phyloP scores from a whole-genome alignment of 2,329 filamentous ascomycete genomes.

The Aspergillus floridensis region DNA sequence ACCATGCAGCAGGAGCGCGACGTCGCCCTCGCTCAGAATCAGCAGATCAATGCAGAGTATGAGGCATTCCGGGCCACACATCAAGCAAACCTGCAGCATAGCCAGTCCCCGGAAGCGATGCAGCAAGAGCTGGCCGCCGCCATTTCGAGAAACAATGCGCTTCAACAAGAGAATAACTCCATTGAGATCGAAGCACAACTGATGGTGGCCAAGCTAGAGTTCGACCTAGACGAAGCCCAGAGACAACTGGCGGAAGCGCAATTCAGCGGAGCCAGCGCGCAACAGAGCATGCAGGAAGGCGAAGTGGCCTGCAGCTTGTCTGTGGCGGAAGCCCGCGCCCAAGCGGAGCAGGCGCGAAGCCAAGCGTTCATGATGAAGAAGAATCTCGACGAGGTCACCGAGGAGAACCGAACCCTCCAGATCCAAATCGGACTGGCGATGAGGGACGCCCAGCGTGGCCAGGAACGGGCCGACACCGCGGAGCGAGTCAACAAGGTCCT shows the following conservation, averaged over 20 bases:
- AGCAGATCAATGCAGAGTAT: not conserved
- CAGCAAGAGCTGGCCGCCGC: constrained; percentile 11
- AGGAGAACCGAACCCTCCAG: not conserved
- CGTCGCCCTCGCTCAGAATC: constrained; percentile 1
- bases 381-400: not conserved
- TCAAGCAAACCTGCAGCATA: not conserved
- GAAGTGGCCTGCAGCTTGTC: constrained; percentile 8
- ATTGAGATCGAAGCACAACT: not conserved
- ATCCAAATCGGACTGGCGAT: constrained; percentile 7
- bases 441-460: constrained; percentile 12
- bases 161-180: constrained; percentile 3
- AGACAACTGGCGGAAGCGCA: not conserved
- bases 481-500: constrained; percentile 11
- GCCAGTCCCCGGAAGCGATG: not conserved
- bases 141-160: not conserved
- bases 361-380: not conserved
- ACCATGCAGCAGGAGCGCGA: constrained; percentile 10
- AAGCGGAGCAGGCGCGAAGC: not conserved
- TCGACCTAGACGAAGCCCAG: constrained; percentile 7
- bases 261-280: not conserved
- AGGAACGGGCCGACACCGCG: constrained; percentile 2
- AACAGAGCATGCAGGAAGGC: constrained; percentile 8
- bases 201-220: not conserved
- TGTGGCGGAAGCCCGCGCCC: constrained; percentile 7
- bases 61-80: not conserved